These are phyloP conservation scores for Lenwebbia sp. DNA, from an alignment of 345 rosid species.

Conservation along the genomic window DNA sequence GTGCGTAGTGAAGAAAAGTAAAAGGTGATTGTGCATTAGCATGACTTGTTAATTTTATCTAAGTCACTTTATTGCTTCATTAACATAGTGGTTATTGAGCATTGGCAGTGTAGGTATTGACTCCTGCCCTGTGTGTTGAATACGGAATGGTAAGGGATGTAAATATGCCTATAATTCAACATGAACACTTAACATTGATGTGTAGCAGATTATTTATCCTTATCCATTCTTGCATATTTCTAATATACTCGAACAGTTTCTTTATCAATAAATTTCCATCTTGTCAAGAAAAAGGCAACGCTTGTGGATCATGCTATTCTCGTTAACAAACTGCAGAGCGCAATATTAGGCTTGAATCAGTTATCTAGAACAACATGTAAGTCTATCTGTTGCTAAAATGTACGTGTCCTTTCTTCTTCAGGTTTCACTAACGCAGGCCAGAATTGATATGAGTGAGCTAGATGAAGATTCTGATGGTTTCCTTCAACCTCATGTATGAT, in stretches of 20 bases:
- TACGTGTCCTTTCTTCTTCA: conserved; percentile 16
- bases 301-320: neutral
- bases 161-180: neutral
- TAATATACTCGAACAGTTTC: neutral
- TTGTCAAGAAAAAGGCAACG: neutral
- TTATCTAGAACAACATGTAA: neutral
- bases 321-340: neutral
- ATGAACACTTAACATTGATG: neutral
- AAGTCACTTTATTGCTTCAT: neutral
- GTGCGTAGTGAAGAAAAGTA: neutral
- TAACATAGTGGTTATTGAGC: neutral
- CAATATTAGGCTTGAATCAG: neutral
- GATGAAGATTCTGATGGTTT: conserved; percentile 99
- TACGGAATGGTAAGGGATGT: neutral
- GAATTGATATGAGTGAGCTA: conserved; percentile 99
- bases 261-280: neutral
- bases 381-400: neutral
- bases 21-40: neutral
- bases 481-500: conserved; percentile 70
- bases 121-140: neutral
- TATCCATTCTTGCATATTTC: neutral
- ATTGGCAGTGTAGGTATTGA: neutral
- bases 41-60: neutral
- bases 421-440: conserved; percentile 99
- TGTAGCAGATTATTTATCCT: neutral